Evolutionary conservation across 805 yeast species (phyloP), one percentile per base, ranked within the genome.

Genomic region (Saturnispora diversa): DNA sequence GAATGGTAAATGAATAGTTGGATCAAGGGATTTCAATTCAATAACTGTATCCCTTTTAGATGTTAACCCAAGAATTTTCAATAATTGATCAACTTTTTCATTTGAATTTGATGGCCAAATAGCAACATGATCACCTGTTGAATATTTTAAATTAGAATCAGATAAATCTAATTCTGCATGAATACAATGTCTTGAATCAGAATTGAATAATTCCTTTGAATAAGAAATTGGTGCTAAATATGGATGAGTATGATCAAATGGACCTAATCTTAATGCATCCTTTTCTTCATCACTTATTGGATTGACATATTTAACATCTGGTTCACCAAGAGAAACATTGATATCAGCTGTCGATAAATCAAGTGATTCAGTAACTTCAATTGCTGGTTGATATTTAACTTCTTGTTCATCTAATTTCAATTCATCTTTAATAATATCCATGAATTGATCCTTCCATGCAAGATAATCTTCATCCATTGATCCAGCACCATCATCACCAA

Each of bases 81-180:
- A 60, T 53, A 88, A 83, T 31, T 68, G 62, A 6, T 68, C 68
- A 23, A 87, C 79, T 50, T 82, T 78, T 52, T 74, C 80, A 48
- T 72, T 63, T 3, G 85, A 64, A 62, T 90, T 90, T 17, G 84
- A 80, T 24, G 96, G 86, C 84, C 94, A 84, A 37, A 90, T 66
- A 13, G 94, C 97, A 43, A 90, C 64, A 62, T 90, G 97, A 59
- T 90, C 97, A 56, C 97, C 97, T 3, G 97, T 85, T 35, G 85
- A 68, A 60, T 88, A 90, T 50, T 77, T 76, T 52, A 90, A 66
- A 51, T 77, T 77, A 5, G 87, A 72, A 56, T 74, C 84, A 11
- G 98, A 97, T 15, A 84, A 61, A 54, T 85, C 94, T 22, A 50
- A 33, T 9, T 44, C 33, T 46, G 90, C 72, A 56, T 87, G 86